phyloP scores from a whole-genome alignment of 495 filamentous ascomycete genomes.

The Xylaria bambusicola region DNA sequence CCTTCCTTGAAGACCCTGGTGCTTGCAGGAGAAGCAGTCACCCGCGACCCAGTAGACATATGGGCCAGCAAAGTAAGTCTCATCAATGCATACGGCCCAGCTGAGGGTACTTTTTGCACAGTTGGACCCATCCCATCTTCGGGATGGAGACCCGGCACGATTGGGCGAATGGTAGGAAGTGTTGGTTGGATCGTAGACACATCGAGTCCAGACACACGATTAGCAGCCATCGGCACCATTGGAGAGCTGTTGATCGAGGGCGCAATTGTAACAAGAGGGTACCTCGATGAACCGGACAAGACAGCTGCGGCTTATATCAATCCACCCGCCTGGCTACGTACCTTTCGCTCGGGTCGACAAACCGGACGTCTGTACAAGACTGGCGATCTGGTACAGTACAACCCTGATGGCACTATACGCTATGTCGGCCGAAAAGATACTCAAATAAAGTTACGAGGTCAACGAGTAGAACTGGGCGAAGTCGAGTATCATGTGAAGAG shows the following conservation, averaged over 20 bases:
- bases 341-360: slow-evolving; percentile 6
- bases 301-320: slow-evolving; percentile 20
- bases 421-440: slow-evolving; percentile 1
- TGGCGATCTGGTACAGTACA: slow-evolving; percentile 44
- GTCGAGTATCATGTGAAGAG: slow-evolving; percentile 30
- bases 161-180: slow-evolving; percentile 38
- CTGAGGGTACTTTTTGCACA: slow-evolving; percentile 1
- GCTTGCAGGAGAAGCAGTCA: slow-evolving; percentile 28
- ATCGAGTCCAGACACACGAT: slow-evolving; percentile 37
- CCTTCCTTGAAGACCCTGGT: slow-evolving; percentile 30
- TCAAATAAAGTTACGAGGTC: slow-evolving; percentile 31
- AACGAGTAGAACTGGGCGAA: slow-evolving; percentile 46
- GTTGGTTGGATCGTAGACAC: slow-evolving; percentile 47
- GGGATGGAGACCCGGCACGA: slow-evolving; percentile 10
- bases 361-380: slow-evolving; percentile 50
- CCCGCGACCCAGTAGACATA: neutral
- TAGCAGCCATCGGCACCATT: slow-evolving; percentile 52
- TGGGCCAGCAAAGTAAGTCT: neutral
- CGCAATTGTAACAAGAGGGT: slow-evolving; percentile 50
- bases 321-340: neutral
- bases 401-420: neutral
- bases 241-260: slow-evolving; percentile 57
- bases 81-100: slow-evolving; percentile 3
- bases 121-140: slow-evolving; percentile 11
- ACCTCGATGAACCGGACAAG: slow-evolving; percentile 36